Evolutionary conservation across 2,329 filamentous ascomycete genomes (phyloP).

Genomic region (Zasmidium angulare): DNA sequence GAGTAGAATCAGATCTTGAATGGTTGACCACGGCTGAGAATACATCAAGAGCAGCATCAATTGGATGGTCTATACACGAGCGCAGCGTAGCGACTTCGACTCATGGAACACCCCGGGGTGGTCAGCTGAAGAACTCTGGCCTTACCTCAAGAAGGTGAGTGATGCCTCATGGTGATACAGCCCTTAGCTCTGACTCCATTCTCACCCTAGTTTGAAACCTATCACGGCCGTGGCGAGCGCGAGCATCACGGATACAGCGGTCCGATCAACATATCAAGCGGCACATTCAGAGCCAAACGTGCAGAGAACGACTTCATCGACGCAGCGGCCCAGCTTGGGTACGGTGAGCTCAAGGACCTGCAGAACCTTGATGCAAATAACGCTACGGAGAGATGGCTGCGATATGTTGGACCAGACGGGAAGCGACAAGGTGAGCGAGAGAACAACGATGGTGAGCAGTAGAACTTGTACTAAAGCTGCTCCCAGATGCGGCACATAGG

Average conservation of each 20-base stretch:
- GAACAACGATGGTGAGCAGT: background rate
- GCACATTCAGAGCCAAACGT: constrained; percentile 42
- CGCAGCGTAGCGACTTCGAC: constrained; percentile 51
- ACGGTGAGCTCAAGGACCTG: constrained; percentile 54
- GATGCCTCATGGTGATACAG: background rate
- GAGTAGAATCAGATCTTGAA: constrained; percentile 7
- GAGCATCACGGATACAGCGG: constrained; percentile 55
- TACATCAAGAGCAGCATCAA: constrained; percentile 33
- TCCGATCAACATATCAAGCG: constrained; percentile 56
- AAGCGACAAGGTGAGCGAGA: constrained; percentile 45
- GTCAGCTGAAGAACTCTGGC: constrained; percentile 52
- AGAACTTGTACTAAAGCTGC: background rate
- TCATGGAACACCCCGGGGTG: constrained; percentile 55
- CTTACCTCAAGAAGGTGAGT: constrained; percentile 53
- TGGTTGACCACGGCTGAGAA: background rate
- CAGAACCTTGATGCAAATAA: constrained; percentile 51
- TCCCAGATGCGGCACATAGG: constrained; percentile 52
- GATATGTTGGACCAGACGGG: constrained; percentile 54
- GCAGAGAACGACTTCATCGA: constrained; percentile 53
- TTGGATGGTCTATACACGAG: constrained; percentile 45
- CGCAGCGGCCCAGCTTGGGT: constrained; percentile 50
- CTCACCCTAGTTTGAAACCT: constrained; percentile 52
- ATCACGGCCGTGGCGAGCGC: constrained; percentile 48
- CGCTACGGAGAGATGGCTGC: constrained; percentile 45
- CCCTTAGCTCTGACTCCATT: background rate